Evolutionary conservation across 257 asterid species (phyloP), one percentile per base, ranked within the genome.

Genomic region (Salvia miltiorrhiza): DNA sequence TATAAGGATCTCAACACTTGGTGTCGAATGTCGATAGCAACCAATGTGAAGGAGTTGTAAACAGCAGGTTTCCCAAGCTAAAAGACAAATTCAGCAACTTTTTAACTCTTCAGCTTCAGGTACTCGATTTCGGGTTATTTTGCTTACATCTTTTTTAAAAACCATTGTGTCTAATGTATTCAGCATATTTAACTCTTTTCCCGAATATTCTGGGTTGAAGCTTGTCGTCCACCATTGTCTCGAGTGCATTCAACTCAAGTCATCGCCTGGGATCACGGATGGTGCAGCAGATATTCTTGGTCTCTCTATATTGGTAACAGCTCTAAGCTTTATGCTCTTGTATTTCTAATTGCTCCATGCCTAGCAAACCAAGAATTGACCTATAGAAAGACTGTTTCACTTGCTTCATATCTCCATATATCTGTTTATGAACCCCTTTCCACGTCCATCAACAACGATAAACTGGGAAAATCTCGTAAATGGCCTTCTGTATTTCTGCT

Each of bases 301-400:
- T 43, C 67, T 78, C 0, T 63, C 69, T 68, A 61, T 56, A 28
- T 69, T 76, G 12, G 84, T 76, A 13, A 83, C 64, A 28, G 59
- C 57, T 76, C 80, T 9, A 80, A 28, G 59, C 57, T 76, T 79
- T 9, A 80, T 67, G 77, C 88, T 76, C 68, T 70, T 78, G 63
- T 78, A 78, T 35, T 62, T 73, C 32, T 81, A 78, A 47, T 83
- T 83, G 63, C 81, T 83, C 87, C 87, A 80, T 16, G 76, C 74
- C 87, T 83, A 35, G 28, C 20, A 4, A 11, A 48, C 37, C 40
- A 26, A 53, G 13, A 19, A 74, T 17, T 21, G 5, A 9, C 26
- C 54, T 48, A 5, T 0, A 20, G 12, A 5, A n/a, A 3, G 4
- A 30, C 35, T 5, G 7, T 30, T 30, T 30, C 35, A 5, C 52